Base-by-base conservation (phyloP, 345 rosid genomes). In the Pelargonium nanum region DNA sequence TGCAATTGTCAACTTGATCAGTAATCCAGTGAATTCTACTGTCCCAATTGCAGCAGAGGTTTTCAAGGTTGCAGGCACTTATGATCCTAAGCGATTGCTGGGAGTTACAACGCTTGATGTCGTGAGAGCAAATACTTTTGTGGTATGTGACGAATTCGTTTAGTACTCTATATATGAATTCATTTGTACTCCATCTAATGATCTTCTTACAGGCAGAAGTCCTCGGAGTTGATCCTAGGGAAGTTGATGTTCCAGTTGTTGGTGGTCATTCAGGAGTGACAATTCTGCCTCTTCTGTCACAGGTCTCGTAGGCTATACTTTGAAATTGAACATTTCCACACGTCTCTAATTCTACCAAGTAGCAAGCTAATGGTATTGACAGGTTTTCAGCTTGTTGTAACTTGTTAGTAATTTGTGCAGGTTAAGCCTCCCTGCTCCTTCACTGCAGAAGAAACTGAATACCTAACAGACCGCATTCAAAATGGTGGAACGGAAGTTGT, bases 201-300 rank as follows among this genome's bases (percentile, higher is more conserved):
- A 40, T 40, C 48, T 57, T 21, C 48, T 19, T 75, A 53, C 78
- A 93, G 99, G 99, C 96, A 24, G 99, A 94, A 77, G 92, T 94
- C 68, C 78, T 94, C 68, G 97, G 96, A 50, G 87, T 88, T 70
- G 95, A 93, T 78, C 99, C 97, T 30, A 79, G 95, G 76, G 90
- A 87, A 70, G 96, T 90, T 10, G 86, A 85, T 75, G 96, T 88
- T 69, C 99, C 99, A 15, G 99, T 94, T 26, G 92, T 90, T 57
- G 99, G 95, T 22, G 99, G 99, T 64, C 99, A 94, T 67, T 75
- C 97, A 0, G 97, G 97, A 67, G 91, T 90, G 65, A 90, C 99
- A n/a, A 90, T 90, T 34, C 78, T 94, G 81, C 99, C 99, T 59
- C 91, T 94, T 61, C 62, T 90, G 59, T 94, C 99, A 56, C 99